phyloP scores from a whole-genome alignment of 2,329 filamentous ascomycete species.

The Xylaria sp. region DNA sequence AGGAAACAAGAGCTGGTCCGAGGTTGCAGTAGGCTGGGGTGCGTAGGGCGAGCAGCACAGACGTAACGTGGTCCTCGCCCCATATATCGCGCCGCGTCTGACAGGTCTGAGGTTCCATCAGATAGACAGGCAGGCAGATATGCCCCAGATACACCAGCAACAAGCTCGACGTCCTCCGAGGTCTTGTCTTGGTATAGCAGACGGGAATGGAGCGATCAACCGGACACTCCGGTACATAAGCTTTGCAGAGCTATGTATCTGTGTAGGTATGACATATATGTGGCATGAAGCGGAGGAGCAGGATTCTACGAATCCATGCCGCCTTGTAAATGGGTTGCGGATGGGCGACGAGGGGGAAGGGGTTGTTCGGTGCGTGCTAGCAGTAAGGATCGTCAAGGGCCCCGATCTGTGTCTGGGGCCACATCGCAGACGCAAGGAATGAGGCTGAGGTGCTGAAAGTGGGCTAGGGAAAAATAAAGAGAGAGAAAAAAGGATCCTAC shows the following conservation, averaged over 20 bases:
- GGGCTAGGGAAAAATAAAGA: slow-evolving; percentile 5
- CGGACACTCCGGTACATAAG: background rate
- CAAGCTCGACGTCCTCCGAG: background rate
- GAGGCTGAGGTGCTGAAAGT: slow-evolving; percentile 29
- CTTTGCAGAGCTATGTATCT: background rate
- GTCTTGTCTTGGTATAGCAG: background rate
- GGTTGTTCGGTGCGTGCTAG: slow-evolving; percentile 24
- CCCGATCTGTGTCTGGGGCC: slow-evolving; percentile 18
- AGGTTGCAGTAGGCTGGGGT: background rate
- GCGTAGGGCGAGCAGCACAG: slow-evolving; percentile 1
- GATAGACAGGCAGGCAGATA: too few species aligned
- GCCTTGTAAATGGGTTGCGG: too few species aligned
- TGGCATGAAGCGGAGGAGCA: too few species aligned
- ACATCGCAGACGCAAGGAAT: slow-evolving; percentile 21
- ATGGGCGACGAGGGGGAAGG: slow-evolving; percentile 13
- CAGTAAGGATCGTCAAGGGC: slow-evolving; percentile 25
- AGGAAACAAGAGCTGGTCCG: slow-evolving; percentile 2
- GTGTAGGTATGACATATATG: too few species aligned
- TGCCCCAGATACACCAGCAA: too few species aligned
- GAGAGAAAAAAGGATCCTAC: too few species aligned
- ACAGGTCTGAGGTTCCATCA: background rate
- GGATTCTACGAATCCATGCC: background rate
- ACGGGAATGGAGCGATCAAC: too few species aligned
- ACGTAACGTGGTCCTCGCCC: slow-evolving; percentile 3
- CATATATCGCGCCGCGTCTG: slow-evolving; percentile 4